Evolutionary conservation across 2,329 filamentous ascomycete species (phyloP).

Genomic region (Calonectria hawksworthii): DNA sequence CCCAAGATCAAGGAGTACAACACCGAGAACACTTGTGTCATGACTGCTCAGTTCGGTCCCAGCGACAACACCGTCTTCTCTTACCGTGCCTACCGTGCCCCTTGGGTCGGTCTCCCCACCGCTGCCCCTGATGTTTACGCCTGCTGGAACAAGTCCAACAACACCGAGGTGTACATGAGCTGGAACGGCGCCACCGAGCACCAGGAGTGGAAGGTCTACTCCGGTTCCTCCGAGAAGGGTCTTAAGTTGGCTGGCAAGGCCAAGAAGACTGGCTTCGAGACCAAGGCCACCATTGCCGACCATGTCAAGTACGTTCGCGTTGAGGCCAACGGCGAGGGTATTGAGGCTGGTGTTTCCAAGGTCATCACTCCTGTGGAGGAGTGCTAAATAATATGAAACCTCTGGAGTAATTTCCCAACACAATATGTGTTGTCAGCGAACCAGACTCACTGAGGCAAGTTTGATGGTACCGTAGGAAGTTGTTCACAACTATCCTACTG

Average conservation of each 20-base stretch:
- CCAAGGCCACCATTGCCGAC: not conserved
- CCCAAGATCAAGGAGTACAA: conserved; percentile 10
- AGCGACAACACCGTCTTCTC: not conserved
- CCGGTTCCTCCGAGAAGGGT: not conserved
- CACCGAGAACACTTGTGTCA: not conserved
- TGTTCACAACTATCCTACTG: not conserved
- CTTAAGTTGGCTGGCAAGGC: not conserved
- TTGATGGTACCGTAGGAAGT: not conserved
- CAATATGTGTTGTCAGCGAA: not conserved
- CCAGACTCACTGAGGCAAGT: not conserved
- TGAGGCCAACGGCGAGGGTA: not conserved
- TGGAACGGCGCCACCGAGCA: conserved; percentile 4
- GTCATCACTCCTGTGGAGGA: not conserved
- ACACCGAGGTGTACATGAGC: conserved; percentile 5
- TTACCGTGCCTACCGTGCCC: conserved; percentile 5
- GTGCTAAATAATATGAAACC: not conserved
- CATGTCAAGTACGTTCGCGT: not conserved
- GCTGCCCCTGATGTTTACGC: not conserved
- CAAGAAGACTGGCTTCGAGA: conserved; percentile 6
- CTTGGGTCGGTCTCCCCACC: not conserved
- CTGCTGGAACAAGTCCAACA: conserved; percentile 7
- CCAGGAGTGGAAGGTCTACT: conserved; percentile 7
- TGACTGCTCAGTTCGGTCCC: conserved; percentile 2
- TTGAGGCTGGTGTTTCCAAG: not conserved
- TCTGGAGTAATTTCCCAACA: not conserved